Base-by-base conservation (phyloP, 2,329 filamentous ascomycete species). In the Penicillium sp. region DNA sequence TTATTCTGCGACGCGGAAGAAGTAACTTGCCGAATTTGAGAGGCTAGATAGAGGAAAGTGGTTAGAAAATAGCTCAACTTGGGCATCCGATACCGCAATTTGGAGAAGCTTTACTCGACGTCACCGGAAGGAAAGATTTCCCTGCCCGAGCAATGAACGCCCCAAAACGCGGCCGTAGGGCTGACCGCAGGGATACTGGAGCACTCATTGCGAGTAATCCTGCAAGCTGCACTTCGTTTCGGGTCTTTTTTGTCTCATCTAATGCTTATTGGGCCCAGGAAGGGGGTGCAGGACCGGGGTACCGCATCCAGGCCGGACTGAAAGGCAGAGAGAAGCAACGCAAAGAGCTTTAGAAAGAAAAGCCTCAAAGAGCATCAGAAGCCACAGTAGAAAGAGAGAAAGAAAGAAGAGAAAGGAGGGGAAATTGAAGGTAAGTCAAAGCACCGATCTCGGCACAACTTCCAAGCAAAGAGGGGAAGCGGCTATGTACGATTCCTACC, bases 151-250 rank as follows among this genome's bases (percentile, higher is more conserved):
- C 54, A 47, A 61, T 59, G 54, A 62, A 52, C 44, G 50, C 63
- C 42, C 60, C 65, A 33, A 67, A 64, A 63, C 66, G 72, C 42
- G 67, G 66, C 42, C 66, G 57, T 56, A 71, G 60, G 13, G 65
- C 68, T 53, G 62, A 66, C 57, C 66, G 64, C 65, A 72, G 55
- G 58, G 65, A 62, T 42, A 62, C 48, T 23, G 66, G 44, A 38
- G 58, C 66, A 66, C 66, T 68, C 70, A 72, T 73, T 41, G 43
- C 55, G 45, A 57, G 42, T 23, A 45, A 44, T 36, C 38, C 49
- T 45, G 56, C 31, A 43, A 27, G 41, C 38, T 49, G 27, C 19
- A 44, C 29, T 38, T 35, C 19, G 8, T 35, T 21, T 43, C 39
- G 41, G 38, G 39, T 23, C 31, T n/a, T 36, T 12, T 27, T 36